Evolutionary conservation across 1,284 basidiomycete species (phyloP).

Genomic region (Cryptococcus maquisensis): DNA sequence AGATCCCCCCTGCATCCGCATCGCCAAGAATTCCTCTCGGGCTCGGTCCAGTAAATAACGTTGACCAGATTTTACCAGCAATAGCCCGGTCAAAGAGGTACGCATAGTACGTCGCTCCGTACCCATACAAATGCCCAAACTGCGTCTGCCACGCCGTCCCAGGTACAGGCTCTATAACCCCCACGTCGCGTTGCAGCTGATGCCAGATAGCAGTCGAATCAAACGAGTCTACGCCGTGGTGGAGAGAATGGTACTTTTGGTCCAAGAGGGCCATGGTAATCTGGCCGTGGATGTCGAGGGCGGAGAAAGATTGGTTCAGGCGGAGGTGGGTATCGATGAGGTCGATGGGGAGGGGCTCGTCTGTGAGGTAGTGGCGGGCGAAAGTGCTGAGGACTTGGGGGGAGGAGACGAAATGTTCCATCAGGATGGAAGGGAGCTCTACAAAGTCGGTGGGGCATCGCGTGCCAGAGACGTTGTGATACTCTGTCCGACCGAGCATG

Average conservation of each 20-base stretch:
- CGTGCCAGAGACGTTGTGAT: slow-evolving; percentile 95
- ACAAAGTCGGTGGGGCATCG: slow-evolving; percentile 98
- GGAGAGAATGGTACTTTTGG: slow-evolving; percentile 76
- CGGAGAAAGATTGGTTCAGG: slow-evolving; percentile 48
- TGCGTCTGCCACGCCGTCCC: slow-evolving; percentile 90
- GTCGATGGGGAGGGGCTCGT: slow-evolving; percentile 66
- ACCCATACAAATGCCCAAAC: slow-evolving; percentile 92
- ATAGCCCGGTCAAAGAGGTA: slow-evolving; percentile 95
- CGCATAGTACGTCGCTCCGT: slow-evolving; percentile 95
- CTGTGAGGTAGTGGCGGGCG: slow-evolving; percentile 55
- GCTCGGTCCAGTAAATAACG: slow-evolving; percentile 57
- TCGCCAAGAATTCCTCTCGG: background rate
- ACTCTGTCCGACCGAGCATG: slow-evolving; percentile 95
- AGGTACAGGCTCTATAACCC: slow-evolving; percentile 73
- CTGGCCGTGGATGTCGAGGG: slow-evolving; percentile 79
- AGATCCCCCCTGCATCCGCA: slow-evolving; percentile 51
- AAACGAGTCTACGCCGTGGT: slow-evolving; percentile 48
- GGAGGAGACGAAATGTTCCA: slow-evolving; percentile 91
- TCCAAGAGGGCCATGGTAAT: slow-evolving; percentile 86
- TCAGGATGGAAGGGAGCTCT: slow-evolving; percentile 93
- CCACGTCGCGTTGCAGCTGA: slow-evolving; percentile 61
- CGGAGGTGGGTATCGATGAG: slow-evolving; percentile 48
- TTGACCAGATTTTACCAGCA: slow-evolving; percentile 78
- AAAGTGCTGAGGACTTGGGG: slow-evolving; percentile 80
- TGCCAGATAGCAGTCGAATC: slow-evolving; percentile 67